phyloP scores from a whole-genome alignment of 371 early-diverging fungal species.

The Batkoa obscura region DNA sequence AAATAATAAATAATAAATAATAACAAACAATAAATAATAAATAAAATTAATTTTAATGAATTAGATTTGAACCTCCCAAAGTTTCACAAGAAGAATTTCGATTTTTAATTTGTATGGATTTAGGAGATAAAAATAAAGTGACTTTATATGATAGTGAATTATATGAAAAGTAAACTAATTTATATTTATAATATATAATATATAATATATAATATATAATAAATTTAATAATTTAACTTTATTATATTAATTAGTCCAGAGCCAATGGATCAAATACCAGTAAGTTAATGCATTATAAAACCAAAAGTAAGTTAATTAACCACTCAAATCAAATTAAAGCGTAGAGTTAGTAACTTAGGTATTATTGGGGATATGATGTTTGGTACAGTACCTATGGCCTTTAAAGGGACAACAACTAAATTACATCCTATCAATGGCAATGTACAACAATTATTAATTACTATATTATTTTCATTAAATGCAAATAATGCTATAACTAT shows the following conservation, averaged over 20 bases:
- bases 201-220: too few relatives aligned
- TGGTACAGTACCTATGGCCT: constrained; percentile 39
- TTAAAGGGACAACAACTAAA: constrained; percentile 43
- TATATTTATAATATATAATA: too few relatives aligned
- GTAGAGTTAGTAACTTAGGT: constrained; percentile 19
- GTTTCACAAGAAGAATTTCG: background rate
- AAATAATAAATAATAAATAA: too few relatives aligned
- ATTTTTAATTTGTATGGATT: background rate
- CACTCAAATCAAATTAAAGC: constrained; percentile 8
- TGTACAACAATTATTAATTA: constrained; percentile 32
- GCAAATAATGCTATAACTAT: too few relatives aligned
- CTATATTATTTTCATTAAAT: constrained; percentile 38
- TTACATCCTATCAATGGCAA: constrained; percentile 31
- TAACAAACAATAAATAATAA: too few relatives aligned
- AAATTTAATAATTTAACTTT: too few relatives aligned
- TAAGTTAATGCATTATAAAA: background rate
- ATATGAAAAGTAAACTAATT: background rate
- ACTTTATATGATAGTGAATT: background rate
- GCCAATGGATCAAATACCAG: background rate
- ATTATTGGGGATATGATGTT: constrained; percentile 40
- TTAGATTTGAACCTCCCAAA: background rate
- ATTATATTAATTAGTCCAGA: background rate
- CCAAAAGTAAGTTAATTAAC: background rate
- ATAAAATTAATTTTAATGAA: background rate
- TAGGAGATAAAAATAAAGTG: background rate